Base-by-base conservation (phyloP, 192 early-diverging fungal species). In the Coemansia sp. region DNA sequence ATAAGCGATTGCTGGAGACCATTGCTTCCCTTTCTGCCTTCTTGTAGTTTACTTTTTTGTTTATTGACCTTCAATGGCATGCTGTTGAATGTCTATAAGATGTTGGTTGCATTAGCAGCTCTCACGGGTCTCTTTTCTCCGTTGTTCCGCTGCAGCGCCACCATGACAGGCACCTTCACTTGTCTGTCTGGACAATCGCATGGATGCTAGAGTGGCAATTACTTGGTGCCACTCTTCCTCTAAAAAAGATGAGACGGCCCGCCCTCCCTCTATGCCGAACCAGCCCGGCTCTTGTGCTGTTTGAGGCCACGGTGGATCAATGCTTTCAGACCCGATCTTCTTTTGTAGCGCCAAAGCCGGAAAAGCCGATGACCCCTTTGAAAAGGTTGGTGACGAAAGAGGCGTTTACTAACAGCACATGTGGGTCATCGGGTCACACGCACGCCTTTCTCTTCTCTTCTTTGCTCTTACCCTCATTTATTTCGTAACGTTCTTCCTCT, bases 71-170 rank as follows among this genome's bases (percentile, higher is more conserved):
- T 55, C 52, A 55, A 55, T 55, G 11, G 23, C 52, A 55, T n/a
- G n/a, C 52, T 58, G 13, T 23, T 58, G 55, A 58, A 58, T 33
- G 32, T 16, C 55, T 58, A 14, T 14, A 13, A 28, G 23, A 21
- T 10, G 19, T 26, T 23, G 9, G 49, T 16, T 33, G 32, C 13
- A 32, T 32, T 58, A 33, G 28, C 28, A 58, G 55, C 28, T 58
- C 55, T 58, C 55, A 58, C 55, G 55, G 55, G 55, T 58, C 30
- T 58, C n/a, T n/a, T 19, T 17, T 32, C 32, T 58, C 16, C 6
- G 30, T 58, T 58, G 55, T 58, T 32, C 55, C n/a, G 55, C 28
- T 33, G 30, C 55, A 58, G 16, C 55, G 55, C 30, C 55, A 33
- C 30, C 47, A 49, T 49, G 47, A 7, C 47, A 28, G 26, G 2